These are phyloP conservation scores for Dothistroma pini DNA, from an alignment of 2,329 filamentous ascomycete genomes.

Conservation along the genomic window DNA sequence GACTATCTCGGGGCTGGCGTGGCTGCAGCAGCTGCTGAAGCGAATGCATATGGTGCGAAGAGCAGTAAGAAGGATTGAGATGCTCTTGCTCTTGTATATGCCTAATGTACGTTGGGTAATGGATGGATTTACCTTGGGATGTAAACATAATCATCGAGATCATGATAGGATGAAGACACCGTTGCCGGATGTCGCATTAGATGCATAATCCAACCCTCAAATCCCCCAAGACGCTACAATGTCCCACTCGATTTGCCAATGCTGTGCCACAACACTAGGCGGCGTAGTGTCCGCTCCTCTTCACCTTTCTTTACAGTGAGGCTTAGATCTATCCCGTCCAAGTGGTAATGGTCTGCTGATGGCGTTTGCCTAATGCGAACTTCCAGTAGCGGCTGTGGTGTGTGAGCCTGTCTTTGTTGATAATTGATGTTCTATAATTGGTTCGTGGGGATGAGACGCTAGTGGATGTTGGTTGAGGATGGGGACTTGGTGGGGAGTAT, in stretches of 20 bases:
- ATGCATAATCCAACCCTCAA: no score
- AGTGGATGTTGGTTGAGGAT: neutral
- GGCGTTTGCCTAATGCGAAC: constrained; percentile 4
- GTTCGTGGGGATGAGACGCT: neutral
- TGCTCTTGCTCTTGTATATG: neutral
- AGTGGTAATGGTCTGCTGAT: neutral
- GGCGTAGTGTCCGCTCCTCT: neutral
- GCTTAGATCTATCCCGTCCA: neutral
- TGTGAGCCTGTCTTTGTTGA: neutral
- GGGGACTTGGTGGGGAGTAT: neutral
- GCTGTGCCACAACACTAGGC: neutral
- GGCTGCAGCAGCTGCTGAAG: constrained; percentile 19
- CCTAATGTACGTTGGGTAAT: neutral
- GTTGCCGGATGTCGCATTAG: no score
- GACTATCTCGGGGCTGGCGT: constrained; percentile 29
- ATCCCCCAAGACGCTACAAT: neutral
- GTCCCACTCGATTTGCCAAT: neutral
- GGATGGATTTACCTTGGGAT: neutral
- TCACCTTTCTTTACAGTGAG: neutral
- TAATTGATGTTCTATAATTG: neutral
- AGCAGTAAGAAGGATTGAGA: constrained; percentile 20
- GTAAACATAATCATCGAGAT: neutral
- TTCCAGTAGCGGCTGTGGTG: neutral
- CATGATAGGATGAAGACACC: neutral
- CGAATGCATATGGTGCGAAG: constrained; percentile 19